Evolutionary conservation across 192 early-diverging fungal genomes (phyloP).

Genomic region (Entomortierella lignicola): DNA sequence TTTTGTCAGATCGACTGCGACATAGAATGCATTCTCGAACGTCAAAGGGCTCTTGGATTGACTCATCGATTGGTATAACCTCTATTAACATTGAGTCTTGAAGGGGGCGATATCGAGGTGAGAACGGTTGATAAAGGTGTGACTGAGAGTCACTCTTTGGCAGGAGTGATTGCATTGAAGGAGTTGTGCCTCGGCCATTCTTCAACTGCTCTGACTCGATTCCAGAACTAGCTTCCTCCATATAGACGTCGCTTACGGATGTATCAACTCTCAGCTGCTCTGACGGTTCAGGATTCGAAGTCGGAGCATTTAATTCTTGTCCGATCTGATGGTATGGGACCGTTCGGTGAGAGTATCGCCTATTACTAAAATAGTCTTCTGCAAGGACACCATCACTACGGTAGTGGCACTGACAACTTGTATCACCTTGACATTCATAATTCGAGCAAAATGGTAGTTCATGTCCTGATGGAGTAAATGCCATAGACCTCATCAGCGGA

Average conservation of each 20-base stretch:
- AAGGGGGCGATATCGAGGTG: neutral
- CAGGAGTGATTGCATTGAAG: neutral
- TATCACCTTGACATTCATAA: neutral
- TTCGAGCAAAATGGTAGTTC: neutral
- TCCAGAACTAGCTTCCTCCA: neutral
- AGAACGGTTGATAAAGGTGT: conserved; percentile 2
- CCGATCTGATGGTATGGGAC: conserved; percentile 36
- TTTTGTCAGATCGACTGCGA: neutral
- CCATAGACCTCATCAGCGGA: conserved; percentile 22
- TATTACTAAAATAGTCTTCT: conserved; percentile 38
- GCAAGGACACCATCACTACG: neutral
- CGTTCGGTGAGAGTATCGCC: conserved; percentile 1
- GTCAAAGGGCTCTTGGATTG: neutral
- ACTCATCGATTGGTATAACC: neutral
- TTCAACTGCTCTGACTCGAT: neutral
- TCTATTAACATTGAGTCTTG: neutral
- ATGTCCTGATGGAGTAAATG: conserved; percentile 13
- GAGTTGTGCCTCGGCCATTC: neutral
- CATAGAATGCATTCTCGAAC: conserved; percentile 8
- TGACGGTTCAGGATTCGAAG: neutral
- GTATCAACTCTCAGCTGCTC: neutral
- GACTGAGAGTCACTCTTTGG: neutral
- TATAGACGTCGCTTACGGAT: neutral
- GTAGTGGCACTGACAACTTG: neutral
- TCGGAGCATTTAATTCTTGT: conserved; percentile 7